Evolutionary conservation across 1,284 basidiomycete species (phyloP).

Genomic region (Phylloboletellus chloephorus): DNA sequence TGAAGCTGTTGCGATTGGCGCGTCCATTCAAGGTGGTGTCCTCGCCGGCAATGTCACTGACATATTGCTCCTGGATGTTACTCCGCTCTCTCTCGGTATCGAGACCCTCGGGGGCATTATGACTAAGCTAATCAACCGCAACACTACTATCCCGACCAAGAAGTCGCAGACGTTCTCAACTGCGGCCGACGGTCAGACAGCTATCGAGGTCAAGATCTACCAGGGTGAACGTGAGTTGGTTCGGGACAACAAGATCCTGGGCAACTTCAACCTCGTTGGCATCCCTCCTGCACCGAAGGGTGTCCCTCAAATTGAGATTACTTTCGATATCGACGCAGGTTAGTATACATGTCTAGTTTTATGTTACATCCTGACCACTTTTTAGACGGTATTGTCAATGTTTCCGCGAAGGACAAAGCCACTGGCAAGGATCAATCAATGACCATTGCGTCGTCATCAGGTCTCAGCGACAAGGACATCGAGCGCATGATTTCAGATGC

Average conservation of each 20-base stretch:
- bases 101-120: slow-evolving; percentile 99
- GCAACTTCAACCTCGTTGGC: slow-evolving; percentile 98
- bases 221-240: slow-evolving; percentile 98
- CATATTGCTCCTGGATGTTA: slow-evolving; percentile 94
- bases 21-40: slow-evolving; percentile 92
- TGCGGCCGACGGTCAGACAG: slow-evolving; percentile 92
- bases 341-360: slow-evolving; percentile 19
- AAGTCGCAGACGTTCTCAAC: slow-evolving; percentile 99
- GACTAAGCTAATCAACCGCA: slow-evolving; percentile 92
- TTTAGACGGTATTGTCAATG: slow-evolving; percentile 91
- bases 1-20: slow-evolving; percentile 91
- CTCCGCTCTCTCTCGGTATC: slow-evolving; percentile 91
- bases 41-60: slow-evolving; percentile 95
- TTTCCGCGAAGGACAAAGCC: slow-evolving; percentile 95
- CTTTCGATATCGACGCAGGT: slow-evolving; percentile 98
- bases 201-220: slow-evolving; percentile 96
- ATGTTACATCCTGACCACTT: slow-evolving; percentile 1
- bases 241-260: slow-evolving; percentile 97
- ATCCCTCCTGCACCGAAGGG: slow-evolving; percentile 98
- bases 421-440: slow-evolving; percentile 96
- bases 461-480: slow-evolving; percentile 94
- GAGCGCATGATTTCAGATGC: slow-evolving; percentile 96
- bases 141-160: slow-evolving; percentile 99
- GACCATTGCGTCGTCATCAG: slow-evolving; percentile 96
- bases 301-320: slow-evolving; percentile 98